Conservation (phyloP, 176 grass and related monocot species). For the Aechmea fasciata region DNA sequence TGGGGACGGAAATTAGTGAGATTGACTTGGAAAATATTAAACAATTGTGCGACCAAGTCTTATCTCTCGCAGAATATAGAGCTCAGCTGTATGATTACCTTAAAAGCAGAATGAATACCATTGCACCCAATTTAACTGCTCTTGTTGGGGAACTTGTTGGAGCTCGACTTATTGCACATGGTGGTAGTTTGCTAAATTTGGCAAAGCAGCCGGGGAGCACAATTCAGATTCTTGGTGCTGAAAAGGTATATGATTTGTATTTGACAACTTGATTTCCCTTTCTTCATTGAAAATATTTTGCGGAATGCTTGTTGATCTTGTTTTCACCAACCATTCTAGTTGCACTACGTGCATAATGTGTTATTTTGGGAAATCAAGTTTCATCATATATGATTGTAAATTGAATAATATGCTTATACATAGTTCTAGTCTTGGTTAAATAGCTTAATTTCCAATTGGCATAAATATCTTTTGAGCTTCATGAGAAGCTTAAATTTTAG, state of each 20-base stretch:
- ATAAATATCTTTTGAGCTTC: no score
- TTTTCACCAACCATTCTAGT: not conserved
- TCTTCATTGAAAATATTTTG: not conserved
- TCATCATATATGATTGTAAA: no score
- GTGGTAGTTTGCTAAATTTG: slow-evolving; percentile 87
- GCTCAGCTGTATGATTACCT: slow-evolving; percentile 72
- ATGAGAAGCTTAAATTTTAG: no score
- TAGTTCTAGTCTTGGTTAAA: no score
- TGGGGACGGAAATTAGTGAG: slow-evolving; percentile 92
- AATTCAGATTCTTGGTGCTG: slow-evolving; percentile 92
- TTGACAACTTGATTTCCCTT: not conserved
- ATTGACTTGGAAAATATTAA: slow-evolving; percentile 75
- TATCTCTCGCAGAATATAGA: slow-evolving; percentile 92
- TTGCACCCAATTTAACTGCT: slow-evolving; percentile 83
- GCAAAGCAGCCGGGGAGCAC: slow-evolving; percentile 90
- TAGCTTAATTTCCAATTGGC: no score
- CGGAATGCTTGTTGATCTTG: not conserved
- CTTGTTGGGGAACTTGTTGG: slow-evolving; percentile 90
- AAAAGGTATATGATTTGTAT: slow-evolving; percentile 52
- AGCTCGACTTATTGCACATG: slow-evolving; percentile 83
- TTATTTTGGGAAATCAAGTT: no score
- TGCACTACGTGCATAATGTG: no score
- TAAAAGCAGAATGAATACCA: slow-evolving; percentile 83
- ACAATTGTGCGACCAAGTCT: slow-evolving; percentile 81
- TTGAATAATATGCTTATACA: no score